Conservation (phyloP, 2,329 filamentous ascomycete species). For the Pestalotiopsis sp. region DNA sequence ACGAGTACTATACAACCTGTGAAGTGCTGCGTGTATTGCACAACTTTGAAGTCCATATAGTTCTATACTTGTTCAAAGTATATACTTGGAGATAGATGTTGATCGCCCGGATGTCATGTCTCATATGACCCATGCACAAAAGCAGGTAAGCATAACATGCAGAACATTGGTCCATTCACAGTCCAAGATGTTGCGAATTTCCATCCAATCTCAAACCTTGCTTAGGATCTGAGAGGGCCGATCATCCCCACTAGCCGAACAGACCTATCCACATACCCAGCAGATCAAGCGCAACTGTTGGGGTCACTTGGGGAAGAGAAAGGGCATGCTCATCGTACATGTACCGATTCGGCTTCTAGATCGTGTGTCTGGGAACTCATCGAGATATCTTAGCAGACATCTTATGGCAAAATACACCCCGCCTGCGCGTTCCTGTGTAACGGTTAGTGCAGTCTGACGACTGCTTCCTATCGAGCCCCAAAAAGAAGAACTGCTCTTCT, state of each 20-base stretch:
- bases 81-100: background rate
- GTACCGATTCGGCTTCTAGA: background rate
- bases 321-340: background rate
- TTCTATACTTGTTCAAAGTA: background rate
- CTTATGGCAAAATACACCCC: background rate
- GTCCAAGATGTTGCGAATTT: background rate
- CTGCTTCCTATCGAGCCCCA: background rate
- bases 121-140: background rate
- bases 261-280: background rate
- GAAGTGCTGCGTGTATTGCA: background rate
- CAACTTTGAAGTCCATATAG: background rate
- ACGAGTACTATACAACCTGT: background rate
- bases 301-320: slow-evolving; percentile 2
- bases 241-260: slow-evolving; percentile 1
- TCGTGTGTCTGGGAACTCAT: background rate
- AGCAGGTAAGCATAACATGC: background rate
- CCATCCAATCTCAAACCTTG: background rate
- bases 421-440: background rate
- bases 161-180: background rate
- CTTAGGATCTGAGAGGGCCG: background rate
- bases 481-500: background rate
- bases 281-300: background rate
- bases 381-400: background rate
- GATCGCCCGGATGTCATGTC: background rate
- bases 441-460: background rate